Evolutionary conservation across 2,329 filamentous ascomycete genomes (phyloP), one percentile per base, ranked within the genome.

Genomic region (Clarireedia hainanense): DNA sequence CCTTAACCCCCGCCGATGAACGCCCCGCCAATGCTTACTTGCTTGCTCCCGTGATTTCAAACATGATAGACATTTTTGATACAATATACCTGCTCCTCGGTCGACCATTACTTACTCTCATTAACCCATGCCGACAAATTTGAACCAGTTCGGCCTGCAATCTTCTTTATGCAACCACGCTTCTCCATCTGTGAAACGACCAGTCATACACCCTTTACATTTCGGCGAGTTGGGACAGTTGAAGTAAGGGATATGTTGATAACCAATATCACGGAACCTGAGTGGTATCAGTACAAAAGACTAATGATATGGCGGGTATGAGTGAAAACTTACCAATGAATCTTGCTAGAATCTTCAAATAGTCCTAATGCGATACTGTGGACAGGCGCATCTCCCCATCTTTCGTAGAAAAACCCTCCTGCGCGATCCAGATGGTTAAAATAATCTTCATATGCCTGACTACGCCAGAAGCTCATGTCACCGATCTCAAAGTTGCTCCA

Each of bases 401-500:
- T 80, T 75, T 99, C 94, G 69, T 99, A 99, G 72, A 96, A 99
- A 80, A 99, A 99, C 24, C 94, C 94, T 39, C 94, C 94, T 0
- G 91, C 89, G 20, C 88, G 83, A 72, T 99, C 94, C 36, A 99
- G 80, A 71, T 97, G 91, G 68, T 95, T 85, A 70, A 99, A 99
- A 72, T 96, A 99, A 61, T 95, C 91, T 69, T 95, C 88, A 69
- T 99, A 99, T 47, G 83, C 80, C 70, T 91, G 83, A 68, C 90
- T 89, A 49, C 94, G 79, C 89, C 91, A 99, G 73, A 99, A 96
- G 60, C 81, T 81, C 80, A 99, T 82, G 71, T 96, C 90, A 47
- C 82, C 92, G 65, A 99, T 92, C 73, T 99, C 94, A 66, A 99
- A 99, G 73, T 99, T 99, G 67, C 86, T 94, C 94, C 94, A 99